Evolutionary conservation across 2,329 filamentous ascomycete species (phyloP).

Genomic region (Colletotrichum siamense): DNA sequence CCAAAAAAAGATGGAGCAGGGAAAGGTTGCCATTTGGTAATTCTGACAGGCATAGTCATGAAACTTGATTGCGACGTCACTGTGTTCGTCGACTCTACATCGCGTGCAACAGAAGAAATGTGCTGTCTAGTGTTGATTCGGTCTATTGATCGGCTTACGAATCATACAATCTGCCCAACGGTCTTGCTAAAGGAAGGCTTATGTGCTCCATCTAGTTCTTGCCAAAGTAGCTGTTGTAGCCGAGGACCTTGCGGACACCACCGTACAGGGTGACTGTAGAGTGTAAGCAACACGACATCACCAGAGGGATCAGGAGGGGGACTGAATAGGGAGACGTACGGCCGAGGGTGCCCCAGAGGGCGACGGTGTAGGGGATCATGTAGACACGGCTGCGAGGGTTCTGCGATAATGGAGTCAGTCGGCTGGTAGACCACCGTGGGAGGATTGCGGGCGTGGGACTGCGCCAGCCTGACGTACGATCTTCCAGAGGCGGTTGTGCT

Average conservation of each 20-base stretch:
- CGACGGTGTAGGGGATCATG: constrained; percentile 71
- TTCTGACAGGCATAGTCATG: constrained; percentile 1
- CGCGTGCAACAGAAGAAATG: neutral
- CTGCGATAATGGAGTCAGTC: constrained; percentile 41
- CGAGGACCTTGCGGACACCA: constrained; percentile 74
- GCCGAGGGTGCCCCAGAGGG: constrained; percentile 67
- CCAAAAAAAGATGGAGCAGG: neutral
- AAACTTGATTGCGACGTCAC: neutral
- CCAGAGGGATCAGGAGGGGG: neutral
- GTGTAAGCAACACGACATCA: constrained; percentile 24
- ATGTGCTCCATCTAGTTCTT: constrained; percentile 47
- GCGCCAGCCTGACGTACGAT: constrained; percentile 66
- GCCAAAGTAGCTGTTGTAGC: constrained; percentile 81
- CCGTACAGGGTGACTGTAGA: constrained; percentile 67
- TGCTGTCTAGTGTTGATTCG: neutral
- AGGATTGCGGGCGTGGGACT: neutral
- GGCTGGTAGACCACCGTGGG: neutral
- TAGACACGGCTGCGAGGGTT: constrained; percentile 68
- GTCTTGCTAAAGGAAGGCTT: neutral
- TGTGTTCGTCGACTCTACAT: neutral
- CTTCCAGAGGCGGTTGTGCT: constrained; percentile 74
- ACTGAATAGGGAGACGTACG: constrained; percentile 52
- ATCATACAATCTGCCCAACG: constrained; percentile 8
- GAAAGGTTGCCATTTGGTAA: neutral
- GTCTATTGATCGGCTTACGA: constrained; percentile 17